Percentiles rank a stretch among this genome's conserved stretches.
phyloP scores from a whole-genome alignment of 345 rosid genomes.

The Arabidopsis arenosa region DNA sequence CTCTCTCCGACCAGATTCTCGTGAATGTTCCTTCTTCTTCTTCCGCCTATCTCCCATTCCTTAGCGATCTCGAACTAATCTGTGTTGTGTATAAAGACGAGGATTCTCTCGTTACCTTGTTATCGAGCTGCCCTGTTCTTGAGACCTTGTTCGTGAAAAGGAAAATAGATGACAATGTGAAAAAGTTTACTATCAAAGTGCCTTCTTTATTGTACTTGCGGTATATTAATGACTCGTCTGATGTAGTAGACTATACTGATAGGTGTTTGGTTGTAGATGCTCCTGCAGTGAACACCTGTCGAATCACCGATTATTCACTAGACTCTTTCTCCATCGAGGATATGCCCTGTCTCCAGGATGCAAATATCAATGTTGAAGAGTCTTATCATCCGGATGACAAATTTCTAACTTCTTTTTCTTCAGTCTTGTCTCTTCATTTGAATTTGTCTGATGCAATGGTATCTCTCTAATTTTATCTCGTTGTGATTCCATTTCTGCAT shows the following conservation, averaged over 20 bases:
- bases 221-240: not conserved
- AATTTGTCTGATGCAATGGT: not conserved
- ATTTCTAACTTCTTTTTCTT: not conserved
- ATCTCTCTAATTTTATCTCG: not conserved
- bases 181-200: not conserved
- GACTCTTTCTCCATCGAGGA: not conserved
- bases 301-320: not conserved
- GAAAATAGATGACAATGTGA: constrained; percentile 15
- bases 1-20: not conserved
- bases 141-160: not conserved
- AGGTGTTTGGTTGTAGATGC: constrained; percentile 23
- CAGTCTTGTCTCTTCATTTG: not conserved
- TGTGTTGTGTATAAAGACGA: constrained; percentile 30
- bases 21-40: constrained; percentile 27
- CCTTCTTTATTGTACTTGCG: not conserved
- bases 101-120: constrained; percentile 2
- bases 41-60: constrained; percentile 15
- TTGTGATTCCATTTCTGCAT: not conserved
- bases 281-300: not conserved
- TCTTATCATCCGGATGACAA: not conserved
- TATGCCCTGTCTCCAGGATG: not conserved
- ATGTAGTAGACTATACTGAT: not conserved
- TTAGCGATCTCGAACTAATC: not conserved
- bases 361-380: not conserved
- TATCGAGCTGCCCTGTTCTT: constrained; percentile 35